Percentiles rank a stretch among this genome's conserved stretches.
Conservation (phyloP, 2,329 filamentous ascomycete species). For the Cadophora malorum region DNA sequence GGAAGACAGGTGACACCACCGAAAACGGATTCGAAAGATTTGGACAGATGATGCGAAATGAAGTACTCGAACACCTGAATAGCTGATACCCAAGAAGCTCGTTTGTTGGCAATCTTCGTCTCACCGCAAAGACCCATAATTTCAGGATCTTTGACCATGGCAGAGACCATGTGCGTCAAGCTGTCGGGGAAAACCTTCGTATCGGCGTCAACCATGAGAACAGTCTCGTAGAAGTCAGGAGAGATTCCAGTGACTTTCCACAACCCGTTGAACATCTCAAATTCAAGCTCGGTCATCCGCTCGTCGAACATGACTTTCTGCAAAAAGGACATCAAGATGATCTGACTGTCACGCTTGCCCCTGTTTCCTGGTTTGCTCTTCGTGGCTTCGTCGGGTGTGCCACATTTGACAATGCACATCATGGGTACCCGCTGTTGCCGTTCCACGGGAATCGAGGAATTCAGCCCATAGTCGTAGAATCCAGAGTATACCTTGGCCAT, state of each 20-base stretch:
- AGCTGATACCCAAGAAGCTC: slow-evolving; percentile 90
- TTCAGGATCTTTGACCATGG: slow-evolving; percentile 98
- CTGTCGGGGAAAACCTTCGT: slow-evolving; percentile 99
- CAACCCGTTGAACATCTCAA: slow-evolving; percentile 98
- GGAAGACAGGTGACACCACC: slow-evolving; percentile 98
- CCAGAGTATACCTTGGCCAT: slow-evolving; percentile 99
- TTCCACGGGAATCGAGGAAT: slow-evolving; percentile 78
- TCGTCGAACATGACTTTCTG: slow-evolving; percentile 99
- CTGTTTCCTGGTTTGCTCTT: slow-evolving; percentile 93
- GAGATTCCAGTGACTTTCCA: slow-evolving; percentile 99
- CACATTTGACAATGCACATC: slow-evolving; percentile 95
- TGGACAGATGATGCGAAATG: slow-evolving; percentile 95
- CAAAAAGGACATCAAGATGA: slow-evolving; percentile 98
- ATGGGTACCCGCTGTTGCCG: slow-evolving; percentile 98
- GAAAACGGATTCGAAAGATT: slow-evolving; percentile 98
- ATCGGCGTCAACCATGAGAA: slow-evolving; percentile 99
- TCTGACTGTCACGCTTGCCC: slow-evolving; percentile 98
- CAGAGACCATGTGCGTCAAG: slow-evolving; percentile 97
- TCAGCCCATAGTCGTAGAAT: slow-evolving; percentile 93
- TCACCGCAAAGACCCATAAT: slow-evolving; percentile 99
- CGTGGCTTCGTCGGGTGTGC: slow-evolving; percentile 83
- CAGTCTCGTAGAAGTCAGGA: slow-evolving; percentile 95
- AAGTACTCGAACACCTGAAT: slow-evolving; percentile 99
- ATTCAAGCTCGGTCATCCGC: slow-evolving; percentile 98
- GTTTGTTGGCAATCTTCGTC: slow-evolving; percentile 99